Evolutionary conservation across 495 filamentous ascomycete genomes (phyloP).

Genomic region (Neohortaea acidophila): DNA sequence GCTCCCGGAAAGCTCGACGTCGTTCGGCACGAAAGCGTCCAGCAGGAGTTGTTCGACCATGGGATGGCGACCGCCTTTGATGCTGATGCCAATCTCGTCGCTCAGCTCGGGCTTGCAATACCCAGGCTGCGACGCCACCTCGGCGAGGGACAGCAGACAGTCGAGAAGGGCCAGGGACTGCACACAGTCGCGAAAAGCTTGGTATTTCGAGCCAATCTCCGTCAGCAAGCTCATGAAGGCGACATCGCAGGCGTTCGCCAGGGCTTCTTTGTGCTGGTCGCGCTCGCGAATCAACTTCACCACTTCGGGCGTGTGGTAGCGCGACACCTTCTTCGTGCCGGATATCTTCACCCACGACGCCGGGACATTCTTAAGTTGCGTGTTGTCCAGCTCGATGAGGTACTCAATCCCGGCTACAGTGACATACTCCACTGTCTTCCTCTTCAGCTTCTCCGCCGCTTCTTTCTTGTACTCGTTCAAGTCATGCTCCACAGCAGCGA

Average conservation of each 20-base stretch:
- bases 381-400: slow-evolving; percentile 79
- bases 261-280: slow-evolving; percentile 85
- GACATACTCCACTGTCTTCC: slow-evolving; percentile 56
- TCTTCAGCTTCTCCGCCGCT: slow-evolving; percentile 53
- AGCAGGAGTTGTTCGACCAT: slow-evolving; percentile 90
- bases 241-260: slow-evolving; percentile 83
- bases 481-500: slow-evolving; percentile 76
- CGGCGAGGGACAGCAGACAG: slow-evolving; percentile 73
- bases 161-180: slow-evolving; percentile 77
- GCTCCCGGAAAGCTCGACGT: slow-evolving; percentile 49
- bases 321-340: slow-evolving; percentile 80
- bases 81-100: slow-evolving; percentile 49
- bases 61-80: slow-evolving; percentile 73
- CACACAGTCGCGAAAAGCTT: slow-evolving; percentile 74
- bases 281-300: slow-evolving; percentile 67
- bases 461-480: slow-evolving; percentile 58
- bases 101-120: slow-evolving; percentile 79
- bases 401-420: slow-evolving; percentile 85
- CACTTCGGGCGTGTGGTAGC: slow-evolving; percentile 91
- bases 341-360: slow-evolving; percentile 89
- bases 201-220: slow-evolving; percentile 67
- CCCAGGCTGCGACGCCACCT: slow-evolving; percentile 69
- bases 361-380: slow-evolving; percentile 65
- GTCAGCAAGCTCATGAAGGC: slow-evolving; percentile 58
- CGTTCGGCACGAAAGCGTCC: slow-evolving; percentile 83